Evolutionary conservation across 192 early-diverging fungal species (phyloP), one percentile per base, ranked within the genome.

Genomic region (Podila verticillata): DNA sequence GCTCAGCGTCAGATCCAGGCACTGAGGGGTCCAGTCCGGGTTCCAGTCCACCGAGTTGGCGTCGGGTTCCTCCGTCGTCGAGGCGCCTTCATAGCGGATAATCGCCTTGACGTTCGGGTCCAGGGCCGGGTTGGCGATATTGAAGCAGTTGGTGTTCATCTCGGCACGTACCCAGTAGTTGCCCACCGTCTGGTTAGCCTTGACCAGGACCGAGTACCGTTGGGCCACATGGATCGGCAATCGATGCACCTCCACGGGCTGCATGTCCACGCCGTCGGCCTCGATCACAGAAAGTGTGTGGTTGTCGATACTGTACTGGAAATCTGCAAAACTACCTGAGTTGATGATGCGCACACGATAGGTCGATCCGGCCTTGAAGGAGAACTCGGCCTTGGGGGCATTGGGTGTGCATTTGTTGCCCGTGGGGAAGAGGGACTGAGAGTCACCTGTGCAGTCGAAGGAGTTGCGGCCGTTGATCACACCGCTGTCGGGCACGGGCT

Each of bases 141-240:
- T 71, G 57, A 83, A 73, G 28, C 83, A 84, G 51, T 65, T 49
- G 9, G 63, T 39, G 29, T 81, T 74, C 34, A 86, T 70, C 20
- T 49, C 64, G 5, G 79, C 73, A 28, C 79, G 73, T 35, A 78
- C 70, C 69, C 75, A 75, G 57, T 83, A 85, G 34, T 73, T 85
- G n/a, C 57, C 69, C 19, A 77, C 54, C 6, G 74, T 36, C 57
- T 86, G 72, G 60, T 84, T 78, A 7, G 85, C 75, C 2, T 67
- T 57, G 24, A 87, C 81, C 12, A 87, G 74, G 1, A 72, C 75
- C 5, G 85, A 87, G 68, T 83, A 84, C 3, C 85, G 81, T 56
- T 87, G 85, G 2, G 64, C 85, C 22, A 82, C 68, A 61, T 78
- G 61, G 24, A 87, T 75, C 2, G 74, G 70, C 8, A 87, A 32